A percentile compares a stretch with the other conserved stretches of the same genome.
phyloP scores from a whole-genome alignment of 2,329 filamentous ascomycete species.

The Penicillium polonicum region DNA sequence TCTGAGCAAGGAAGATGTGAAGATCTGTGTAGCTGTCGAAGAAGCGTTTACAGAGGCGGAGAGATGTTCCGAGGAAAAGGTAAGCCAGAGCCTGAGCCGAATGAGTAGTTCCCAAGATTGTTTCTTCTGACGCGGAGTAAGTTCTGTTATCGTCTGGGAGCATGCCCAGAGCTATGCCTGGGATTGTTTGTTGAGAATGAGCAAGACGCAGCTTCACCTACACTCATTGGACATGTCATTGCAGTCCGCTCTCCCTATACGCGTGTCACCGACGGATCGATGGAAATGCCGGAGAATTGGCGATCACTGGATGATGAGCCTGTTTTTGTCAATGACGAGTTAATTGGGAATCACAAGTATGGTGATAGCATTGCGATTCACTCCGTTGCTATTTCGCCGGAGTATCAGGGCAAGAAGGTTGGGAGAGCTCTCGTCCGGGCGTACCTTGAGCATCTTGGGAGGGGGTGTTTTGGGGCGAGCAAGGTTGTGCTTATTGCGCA shows the following conservation, averaged over 20 bases:
- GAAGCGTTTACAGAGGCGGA: slow-evolving; percentile 15
- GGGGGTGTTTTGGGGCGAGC: neutral
- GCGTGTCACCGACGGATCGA: slow-evolving; percentile 16
- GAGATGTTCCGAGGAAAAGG: slow-evolving; percentile 21
- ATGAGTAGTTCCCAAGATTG: neutral
- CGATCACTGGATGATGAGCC: slow-evolving; percentile 4
- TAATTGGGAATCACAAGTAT: slow-evolving; percentile 17
- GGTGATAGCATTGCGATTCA: slow-evolving; percentile 16
- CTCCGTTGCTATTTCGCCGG: slow-evolving; percentile 16
- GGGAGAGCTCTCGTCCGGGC: slow-evolving; percentile 15
- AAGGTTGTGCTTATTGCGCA: slow-evolving; percentile 19
- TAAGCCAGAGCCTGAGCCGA: neutral
- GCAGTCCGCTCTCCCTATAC: slow-evolving; percentile 5
- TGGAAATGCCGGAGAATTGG: slow-evolving; percentile 21
- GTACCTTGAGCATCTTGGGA: slow-evolving; percentile 12
- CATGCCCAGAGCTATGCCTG: slow-evolving; percentile 11
- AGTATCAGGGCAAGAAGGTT: slow-evolving; percentile 16
- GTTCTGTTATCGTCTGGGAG: slow-evolving; percentile 18
- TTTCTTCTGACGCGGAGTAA: neutral
- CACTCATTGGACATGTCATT: slow-evolving; percentile 19
- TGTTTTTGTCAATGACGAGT: slow-evolving; percentile 1
- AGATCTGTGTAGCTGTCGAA: slow-evolving; percentile 16
- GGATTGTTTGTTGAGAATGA: slow-evolving; percentile 16
- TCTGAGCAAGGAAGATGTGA: slow-evolving; percentile 12
- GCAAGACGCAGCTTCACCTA: neutral